Percentiles rank a stretch among this genome's conserved stretches.
These are phyloP conservation scores for Rubia balearica DNA, from an alignment of 305 asterid species.

Conservation along the genomic window DNA sequence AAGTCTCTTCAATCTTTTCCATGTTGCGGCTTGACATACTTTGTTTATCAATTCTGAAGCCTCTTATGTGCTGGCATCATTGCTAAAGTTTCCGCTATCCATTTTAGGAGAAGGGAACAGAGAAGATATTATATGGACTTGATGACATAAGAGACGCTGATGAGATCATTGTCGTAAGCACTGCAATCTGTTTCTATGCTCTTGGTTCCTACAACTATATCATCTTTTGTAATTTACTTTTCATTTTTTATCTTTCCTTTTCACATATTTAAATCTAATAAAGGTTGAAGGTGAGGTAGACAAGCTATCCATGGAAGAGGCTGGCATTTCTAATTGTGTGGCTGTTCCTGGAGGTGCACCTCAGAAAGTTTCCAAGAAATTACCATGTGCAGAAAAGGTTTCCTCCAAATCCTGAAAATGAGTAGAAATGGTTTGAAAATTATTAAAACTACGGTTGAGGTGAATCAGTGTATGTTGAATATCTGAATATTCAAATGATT, in stretches of 20 bases:
- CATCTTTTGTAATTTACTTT: background rate
- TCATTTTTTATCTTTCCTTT: conserved; percentile 9
- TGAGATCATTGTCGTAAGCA: conserved; percentile 56
- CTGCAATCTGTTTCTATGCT: conserved; percentile 6
- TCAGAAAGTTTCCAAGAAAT: conserved; percentile 50
- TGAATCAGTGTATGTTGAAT: background rate
- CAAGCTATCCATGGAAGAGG: conserved; percentile 80
- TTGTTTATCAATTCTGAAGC: background rate
- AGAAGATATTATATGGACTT: conserved; percentile 56
- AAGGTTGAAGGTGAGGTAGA: conserved; percentile 89
- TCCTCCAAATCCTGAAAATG: background rate
- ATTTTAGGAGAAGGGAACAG: conserved; percentile 47
- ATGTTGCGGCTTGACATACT: background rate
- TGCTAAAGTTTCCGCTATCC: conserved; percentile 11
- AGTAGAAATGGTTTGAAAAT: background rate
- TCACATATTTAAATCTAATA: conserved; percentile 18
- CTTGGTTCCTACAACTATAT: background rate
- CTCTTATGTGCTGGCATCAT: background rate
- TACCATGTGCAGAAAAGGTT: conserved; percentile 57
- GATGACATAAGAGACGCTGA: conserved; percentile 60
- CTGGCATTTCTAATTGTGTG: conserved; percentile 60
- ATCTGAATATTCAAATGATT: background rate
- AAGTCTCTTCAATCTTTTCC: background rate
- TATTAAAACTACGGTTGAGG: background rate
- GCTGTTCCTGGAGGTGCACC: conserved; percentile 87